Evolutionary conservation across 495 filamentous ascomycete species (phyloP), one percentile per base, ranked within the genome.

Genomic region (Polyplosphaeria fusca): DNA sequence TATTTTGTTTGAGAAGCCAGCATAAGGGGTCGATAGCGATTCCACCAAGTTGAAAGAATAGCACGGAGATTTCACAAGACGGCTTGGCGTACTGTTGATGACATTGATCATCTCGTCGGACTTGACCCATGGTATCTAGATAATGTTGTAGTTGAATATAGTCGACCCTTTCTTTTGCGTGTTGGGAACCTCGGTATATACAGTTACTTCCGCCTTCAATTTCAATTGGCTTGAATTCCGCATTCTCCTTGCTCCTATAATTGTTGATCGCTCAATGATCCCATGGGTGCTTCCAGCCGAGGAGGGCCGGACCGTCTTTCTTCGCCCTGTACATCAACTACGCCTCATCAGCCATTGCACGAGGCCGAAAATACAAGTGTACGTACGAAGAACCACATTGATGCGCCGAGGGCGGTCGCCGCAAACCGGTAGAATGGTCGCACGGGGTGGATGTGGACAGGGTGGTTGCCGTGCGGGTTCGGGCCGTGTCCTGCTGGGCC

Each of bases 221-320:
- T 7, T 35, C 30, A 14, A 35, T 35, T 35, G n/a, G n/a, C n/a
- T n/a, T n/a, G 7, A 35, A 7, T 7, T 41, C 16, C 39, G 19
- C 28, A 0, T 35, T 30, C n/a, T 5, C 30, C 11, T 52, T 12
- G 39, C 28, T 24, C 40, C 19, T 12, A 32, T 40, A 45, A 30
- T n/a, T 9, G 11, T 7, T 18, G 12, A 11, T 35, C 43, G 27
- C 37, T 84, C 82, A 98, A 77, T 99, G 94, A 64, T 99, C 93
- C 94, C 94, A 99, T 47, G 93, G 94, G 70, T 97, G 94, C 75
- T 88, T 97, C 88, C 84, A 91, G 64, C 93, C 93, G 55, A 99
- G 64, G 49, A 99, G 75, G 27, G 83, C 93, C 13, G 93, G 79
- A 20, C 84, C 84, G 67, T 99, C 93, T 74, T 97, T 88, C 81